Conservation (phyloP, 331 rosid genomes). For the Prunus yedoensis region DNA sequence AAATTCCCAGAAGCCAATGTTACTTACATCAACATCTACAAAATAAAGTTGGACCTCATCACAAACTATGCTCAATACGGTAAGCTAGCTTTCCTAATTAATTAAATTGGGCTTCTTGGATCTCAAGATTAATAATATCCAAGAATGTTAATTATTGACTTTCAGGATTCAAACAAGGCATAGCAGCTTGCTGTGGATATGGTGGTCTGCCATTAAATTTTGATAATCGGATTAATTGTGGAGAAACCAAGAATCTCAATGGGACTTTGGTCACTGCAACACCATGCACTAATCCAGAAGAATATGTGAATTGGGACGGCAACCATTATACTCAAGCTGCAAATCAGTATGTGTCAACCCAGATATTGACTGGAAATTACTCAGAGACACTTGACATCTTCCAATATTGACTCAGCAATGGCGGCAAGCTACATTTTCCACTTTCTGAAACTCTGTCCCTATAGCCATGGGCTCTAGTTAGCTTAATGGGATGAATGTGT, state of each 20-base stretch:
- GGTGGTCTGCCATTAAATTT: conserved; percentile 40
- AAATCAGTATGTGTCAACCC: conserved; percentile 31
- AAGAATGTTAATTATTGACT: too few species aligned
- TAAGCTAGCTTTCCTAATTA: not conserved
- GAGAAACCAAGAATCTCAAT: conserved; percentile 22
- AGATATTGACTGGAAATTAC: conserved; percentile 31
- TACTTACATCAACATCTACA: conserved; percentile 31
- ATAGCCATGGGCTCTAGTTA: too few species aligned
- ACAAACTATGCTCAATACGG: conserved; percentile 32
- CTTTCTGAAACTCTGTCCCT: too few species aligned
- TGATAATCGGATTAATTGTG: conserved; percentile 32
- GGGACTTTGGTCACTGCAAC: conserved; percentile 31
- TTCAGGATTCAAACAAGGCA: conserved; percentile 34
- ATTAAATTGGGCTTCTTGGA: not conserved
- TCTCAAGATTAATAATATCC: not conserved
- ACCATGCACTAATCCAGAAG: conserved; percentile 31
- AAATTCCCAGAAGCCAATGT: conserved; percentile 28
- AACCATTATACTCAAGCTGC: conserved; percentile 48
- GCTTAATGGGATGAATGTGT: too few species aligned
- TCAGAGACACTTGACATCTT: conserved; percentile 18
- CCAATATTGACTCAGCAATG: not conserved
- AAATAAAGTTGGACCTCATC: conserved; percentile 31
- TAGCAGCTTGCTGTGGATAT: conserved; percentile 44
- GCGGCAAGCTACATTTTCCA: too few species aligned
- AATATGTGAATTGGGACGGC: conserved; percentile 46